A percentile compares a stretch with the other conserved stretches of the same genome.
Evolutionary conservation across 805 yeast genomes (phyloP).

Genomic region (Blastobotrys chiropterorum): DNA sequence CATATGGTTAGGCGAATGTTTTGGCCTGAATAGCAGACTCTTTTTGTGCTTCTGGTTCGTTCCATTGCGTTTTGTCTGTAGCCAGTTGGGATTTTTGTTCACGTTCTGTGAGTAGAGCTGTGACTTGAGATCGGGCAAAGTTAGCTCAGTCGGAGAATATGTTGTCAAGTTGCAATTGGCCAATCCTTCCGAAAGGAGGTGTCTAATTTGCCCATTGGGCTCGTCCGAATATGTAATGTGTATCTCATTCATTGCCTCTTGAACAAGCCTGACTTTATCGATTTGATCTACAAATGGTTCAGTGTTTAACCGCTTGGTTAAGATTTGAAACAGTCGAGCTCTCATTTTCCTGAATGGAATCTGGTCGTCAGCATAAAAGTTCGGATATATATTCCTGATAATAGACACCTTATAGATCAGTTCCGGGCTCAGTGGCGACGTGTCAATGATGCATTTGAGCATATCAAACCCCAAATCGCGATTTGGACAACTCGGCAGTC

Average conservation of each 20-base stretch:
- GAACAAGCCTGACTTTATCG: neutral
- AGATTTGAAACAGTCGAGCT: neutral
- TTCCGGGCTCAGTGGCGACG: neutral
- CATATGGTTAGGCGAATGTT: too few relatives aligned
- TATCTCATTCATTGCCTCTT: neutral
- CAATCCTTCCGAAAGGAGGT: neutral
- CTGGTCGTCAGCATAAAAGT: conserved; percentile 1
- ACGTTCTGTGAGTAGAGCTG: too few relatives aligned
- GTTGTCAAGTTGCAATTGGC: neutral
- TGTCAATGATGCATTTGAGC: conserved; percentile 2
- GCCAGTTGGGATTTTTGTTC: too few relatives aligned
- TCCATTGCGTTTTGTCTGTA: too few relatives aligned
- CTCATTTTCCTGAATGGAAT: conserved; percentile 5
- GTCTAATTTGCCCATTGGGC: neutral
- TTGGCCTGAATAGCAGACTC: neutral
- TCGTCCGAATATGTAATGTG: neutral
- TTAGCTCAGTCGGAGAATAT: neutral
- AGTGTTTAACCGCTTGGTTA: neutral
- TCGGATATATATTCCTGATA: conserved; percentile 5
- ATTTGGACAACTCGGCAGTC: neutral
- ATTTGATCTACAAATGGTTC: neutral
- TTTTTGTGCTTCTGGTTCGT: neutral
- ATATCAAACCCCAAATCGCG: conserved; percentile 13
- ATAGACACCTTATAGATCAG: conserved; percentile 3
- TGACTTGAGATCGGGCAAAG: neutral